Percentiles rank a stretch among this genome's conserved stretches.
phyloP scores from a whole-genome alignment of 805 yeast genomes.

The Sungouiella thailandica region DNA sequence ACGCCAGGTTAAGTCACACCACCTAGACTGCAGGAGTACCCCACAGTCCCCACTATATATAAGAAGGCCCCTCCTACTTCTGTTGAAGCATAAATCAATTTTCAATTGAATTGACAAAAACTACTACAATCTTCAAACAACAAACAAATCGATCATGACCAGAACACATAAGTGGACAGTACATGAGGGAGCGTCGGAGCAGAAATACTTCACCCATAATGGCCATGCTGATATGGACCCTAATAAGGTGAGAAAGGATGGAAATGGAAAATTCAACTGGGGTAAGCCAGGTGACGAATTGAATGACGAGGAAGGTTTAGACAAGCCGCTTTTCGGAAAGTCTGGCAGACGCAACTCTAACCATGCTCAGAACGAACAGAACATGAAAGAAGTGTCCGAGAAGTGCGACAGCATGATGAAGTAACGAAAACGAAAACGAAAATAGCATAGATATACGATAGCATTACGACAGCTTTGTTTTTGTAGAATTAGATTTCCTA shows the following conservation, averaged over 20 bases:
- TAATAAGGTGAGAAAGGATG: slow-evolving; percentile 71
- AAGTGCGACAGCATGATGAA: slow-evolving; percentile 6
- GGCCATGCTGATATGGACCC: slow-evolving; percentile 70
- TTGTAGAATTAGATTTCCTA: no score
- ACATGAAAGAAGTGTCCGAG: slow-evolving; percentile 19
- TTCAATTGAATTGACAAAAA: background rate
- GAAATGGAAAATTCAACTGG: slow-evolving; percentile 87
- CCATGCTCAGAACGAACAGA: slow-evolving; percentile 30
- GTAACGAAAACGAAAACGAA: background rate
- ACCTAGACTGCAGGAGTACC: no score
- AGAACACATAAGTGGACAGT: slow-evolving; percentile 77
- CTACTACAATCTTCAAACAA: background rate
- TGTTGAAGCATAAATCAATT: background rate
- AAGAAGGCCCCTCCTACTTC: background rate
- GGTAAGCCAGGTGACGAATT: slow-evolving; percentile 79
- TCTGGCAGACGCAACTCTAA: slow-evolving; percentile 37
- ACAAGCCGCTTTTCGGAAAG: slow-evolving; percentile 12
- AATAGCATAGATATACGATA: background rate
- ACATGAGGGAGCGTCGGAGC: slow-evolving; percentile 54
- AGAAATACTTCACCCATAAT: slow-evolving; percentile 75
- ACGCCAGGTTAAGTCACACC: background rate
- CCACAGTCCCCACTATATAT: background rate
- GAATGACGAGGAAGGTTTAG: slow-evolving; percentile 42
- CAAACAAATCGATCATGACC: slow-evolving; percentile 50
- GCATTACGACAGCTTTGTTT: background rate